Conservation (phyloP, 495 filamentous ascomycete species). For the Xanthoparmelia taractica region DNA sequence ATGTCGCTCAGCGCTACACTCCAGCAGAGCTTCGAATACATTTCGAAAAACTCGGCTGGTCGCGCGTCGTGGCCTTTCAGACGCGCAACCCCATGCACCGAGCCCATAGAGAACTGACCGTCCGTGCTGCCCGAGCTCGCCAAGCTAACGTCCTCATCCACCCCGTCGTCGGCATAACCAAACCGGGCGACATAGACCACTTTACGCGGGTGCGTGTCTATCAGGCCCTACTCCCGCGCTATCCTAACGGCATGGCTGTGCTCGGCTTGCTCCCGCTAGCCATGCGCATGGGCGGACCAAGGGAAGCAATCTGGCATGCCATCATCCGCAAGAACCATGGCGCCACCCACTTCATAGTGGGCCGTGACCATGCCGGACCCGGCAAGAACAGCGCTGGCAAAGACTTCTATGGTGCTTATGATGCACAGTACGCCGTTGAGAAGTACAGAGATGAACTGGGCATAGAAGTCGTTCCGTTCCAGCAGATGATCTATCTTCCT, state of each 20-base stretch:
- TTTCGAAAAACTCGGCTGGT: conserved; percentile 99
- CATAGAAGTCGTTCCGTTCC: conserved; percentile 98
- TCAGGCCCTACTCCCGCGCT: conserved; percentile 90
- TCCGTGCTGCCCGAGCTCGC: conserved; percentile 87
- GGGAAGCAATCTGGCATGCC: conserved; percentile 98
- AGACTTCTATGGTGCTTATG: conserved; percentile 97
- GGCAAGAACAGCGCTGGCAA: conserved; percentile 93
- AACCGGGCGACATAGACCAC: conserved; percentile 98
- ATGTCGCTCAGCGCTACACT: conserved; percentile 91
- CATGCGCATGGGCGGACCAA: conserved; percentile 98
- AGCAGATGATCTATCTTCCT: conserved; percentile 97
- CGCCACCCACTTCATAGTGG: conserved; percentile 98
- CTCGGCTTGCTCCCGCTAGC: conserved; percentile 91
- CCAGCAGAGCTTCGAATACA: conserved; percentile 90
- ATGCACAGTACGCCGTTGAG: conserved; percentile 95
- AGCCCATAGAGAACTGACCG: conserved; percentile 93
- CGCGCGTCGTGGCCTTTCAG: conserved; percentile 95
- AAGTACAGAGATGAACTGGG: conserved; percentile 94
- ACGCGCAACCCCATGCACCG: conserved; percentile 98
- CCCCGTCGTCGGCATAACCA: conserved; percentile 95
- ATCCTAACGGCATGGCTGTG: conserved; percentile 98
- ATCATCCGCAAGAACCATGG: conserved; percentile 99
- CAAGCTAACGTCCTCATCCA: conserved; percentile 99
- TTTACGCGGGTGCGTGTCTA: conserved; percentile 99
- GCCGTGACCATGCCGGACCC: conserved; percentile 93